Evolutionary conservation across 208 protist genomes (phyloP), one percentile per base, ranked within the genome.

Genomic region (Leishmania turanica): DNA sequence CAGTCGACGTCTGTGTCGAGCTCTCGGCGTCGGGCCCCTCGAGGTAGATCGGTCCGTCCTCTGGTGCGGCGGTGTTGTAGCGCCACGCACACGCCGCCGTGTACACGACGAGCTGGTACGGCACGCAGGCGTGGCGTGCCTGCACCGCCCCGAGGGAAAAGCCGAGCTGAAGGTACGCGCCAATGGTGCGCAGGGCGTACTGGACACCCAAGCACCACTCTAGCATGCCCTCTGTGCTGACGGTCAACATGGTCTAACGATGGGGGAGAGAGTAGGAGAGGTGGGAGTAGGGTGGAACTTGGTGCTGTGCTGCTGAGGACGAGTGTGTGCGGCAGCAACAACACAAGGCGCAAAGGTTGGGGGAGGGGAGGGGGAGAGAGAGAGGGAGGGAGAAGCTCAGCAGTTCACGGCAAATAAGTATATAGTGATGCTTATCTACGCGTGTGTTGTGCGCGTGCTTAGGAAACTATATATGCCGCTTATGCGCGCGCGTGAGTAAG

Each of bases 111-210:
- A 88, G 78, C 40, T 81, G 70, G 37, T 27, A 81, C 54, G 76
- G 77, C 66, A 84, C 80, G 54, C 80, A 77, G 42, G 80, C 73
- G 65, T 85, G 85, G 2, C 81, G 82, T 1, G 42, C 58, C 66
- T 93, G 89, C 51, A 93, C 85, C 40, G 71, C 83, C 31, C 85
- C 84, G n/a, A 93, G 83, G 1, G 84, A 84, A 60, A 84, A 64
- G 40, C 89, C 90, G 31, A 93, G 79, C 64, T 84, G 81, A 24
- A 93, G 69, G 74, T 93, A 93, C 58, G 87, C 84, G 34, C 71
- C 81, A 49, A 90, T 81, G n/a, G 85, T 93, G 65, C 84, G 86
- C 34, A 89, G 78, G 68, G 81, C 88, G 71, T 91, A 86, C 74
- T 91, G 78, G 34, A 62, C 60, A 74, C 79, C 79, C 66, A 90